These are phyloP conservation scores for Kodamaea neixiangensis DNA, from an alignment of 805 yeast species.

Conservation along the genomic window DNA sequence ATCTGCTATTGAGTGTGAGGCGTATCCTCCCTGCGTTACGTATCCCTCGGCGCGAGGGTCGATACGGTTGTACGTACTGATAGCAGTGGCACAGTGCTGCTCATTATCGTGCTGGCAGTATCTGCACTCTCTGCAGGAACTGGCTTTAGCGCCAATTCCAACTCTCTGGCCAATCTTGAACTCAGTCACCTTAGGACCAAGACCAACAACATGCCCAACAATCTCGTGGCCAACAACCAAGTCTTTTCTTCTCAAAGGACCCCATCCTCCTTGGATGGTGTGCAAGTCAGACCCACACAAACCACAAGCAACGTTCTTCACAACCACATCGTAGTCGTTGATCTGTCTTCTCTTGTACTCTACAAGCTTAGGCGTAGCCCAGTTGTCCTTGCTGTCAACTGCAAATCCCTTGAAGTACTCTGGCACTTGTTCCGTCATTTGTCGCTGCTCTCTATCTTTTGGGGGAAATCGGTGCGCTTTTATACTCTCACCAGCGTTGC, in stretches of 20 bases:
- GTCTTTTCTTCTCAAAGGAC: slow-evolving; percentile 33
- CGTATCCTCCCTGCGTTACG: slow-evolving; percentile 48
- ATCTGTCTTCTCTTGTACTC: slow-evolving; percentile 29
- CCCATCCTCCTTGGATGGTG: slow-evolving; percentile 55
- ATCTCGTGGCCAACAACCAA: slow-evolving; percentile 65
- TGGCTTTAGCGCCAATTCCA: slow-evolving; percentile 74
- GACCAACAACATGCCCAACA: slow-evolving; percentile 56
- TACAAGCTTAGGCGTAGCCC: slow-evolving; percentile 36
- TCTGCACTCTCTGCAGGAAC: slow-evolving; percentile 61
- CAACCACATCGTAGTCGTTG: slow-evolving; percentile 48
- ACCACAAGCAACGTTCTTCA: slow-evolving; percentile 63
- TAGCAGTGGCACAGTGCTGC: slow-evolving; percentile 51
- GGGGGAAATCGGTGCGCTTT: background rate
- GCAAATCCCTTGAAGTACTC: slow-evolving; percentile 37
- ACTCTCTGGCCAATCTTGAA: slow-evolving; percentile 71
- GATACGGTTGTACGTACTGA: slow-evolving; percentile 51
- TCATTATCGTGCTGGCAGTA: slow-evolving; percentile 46
- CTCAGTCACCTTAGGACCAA: slow-evolving; percentile 55
- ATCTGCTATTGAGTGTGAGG: slow-evolving; percentile 48
- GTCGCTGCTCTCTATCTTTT: background rate
- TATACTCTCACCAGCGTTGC: background rate
- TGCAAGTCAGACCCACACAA: slow-evolving; percentile 64
- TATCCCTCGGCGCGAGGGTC: slow-evolving; percentile 35
- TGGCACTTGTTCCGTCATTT: slow-evolving; percentile 18
- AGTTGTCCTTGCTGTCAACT: slow-evolving; percentile 29